These are phyloP conservation scores for Boeremia exigua DNA, from an alignment of 2,329 filamentous ascomycete genomes.

Conservation along the genomic window DNA sequence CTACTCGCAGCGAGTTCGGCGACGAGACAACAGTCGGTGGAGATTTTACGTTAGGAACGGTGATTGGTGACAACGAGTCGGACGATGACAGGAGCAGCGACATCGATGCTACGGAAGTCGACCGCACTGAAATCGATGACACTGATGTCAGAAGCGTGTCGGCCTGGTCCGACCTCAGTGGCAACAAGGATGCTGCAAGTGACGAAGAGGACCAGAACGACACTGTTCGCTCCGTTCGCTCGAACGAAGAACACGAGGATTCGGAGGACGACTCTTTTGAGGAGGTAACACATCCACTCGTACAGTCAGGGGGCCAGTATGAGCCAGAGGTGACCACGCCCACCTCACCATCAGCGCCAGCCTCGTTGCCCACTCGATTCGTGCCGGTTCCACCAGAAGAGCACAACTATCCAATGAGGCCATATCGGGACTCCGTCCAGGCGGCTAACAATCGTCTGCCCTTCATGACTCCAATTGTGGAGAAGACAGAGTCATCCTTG, in stretches of 20 bases:
- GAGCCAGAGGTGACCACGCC: constrained; percentile 55
- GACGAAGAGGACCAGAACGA: constrained; percentile 37
- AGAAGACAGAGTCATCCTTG: constrained; percentile 89
- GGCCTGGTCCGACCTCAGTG: constrained; percentile 89
- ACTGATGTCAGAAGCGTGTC: constrained; percentile 61
- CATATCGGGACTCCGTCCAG: constrained; percentile 80
- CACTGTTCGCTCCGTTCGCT: constrained; percentile 34
- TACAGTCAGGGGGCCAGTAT: constrained; percentile 41
- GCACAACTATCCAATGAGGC: constrained; percentile 78
- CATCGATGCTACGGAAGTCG: constrained; percentile 25
- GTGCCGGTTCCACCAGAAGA: constrained; percentile 84
- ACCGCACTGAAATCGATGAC: constrained; percentile 39
- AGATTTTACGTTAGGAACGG: constrained; percentile 56
- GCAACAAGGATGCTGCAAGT: constrained; percentile 71
- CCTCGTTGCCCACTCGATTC: constrained; percentile 64
- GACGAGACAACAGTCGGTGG: constrained; percentile 61
- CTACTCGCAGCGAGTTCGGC: constrained; percentile 75
- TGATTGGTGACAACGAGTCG: constrained; percentile 45
- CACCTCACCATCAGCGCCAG: constrained; percentile 49
- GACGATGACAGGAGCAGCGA: constrained; percentile 57
- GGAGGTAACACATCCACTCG: constrained; percentile 37
- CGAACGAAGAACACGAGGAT: constrained; percentile 43
- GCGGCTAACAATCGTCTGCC: constrained; percentile 89
- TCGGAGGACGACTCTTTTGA: constrained; percentile 47
- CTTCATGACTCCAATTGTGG: constrained; percentile 98